Percentiles rank a stretch among this genome's conserved stretches.
Evolutionary conservation across 768 basidiomycete genomes (phyloP).

Genomic region (Mycena pura): DNA sequence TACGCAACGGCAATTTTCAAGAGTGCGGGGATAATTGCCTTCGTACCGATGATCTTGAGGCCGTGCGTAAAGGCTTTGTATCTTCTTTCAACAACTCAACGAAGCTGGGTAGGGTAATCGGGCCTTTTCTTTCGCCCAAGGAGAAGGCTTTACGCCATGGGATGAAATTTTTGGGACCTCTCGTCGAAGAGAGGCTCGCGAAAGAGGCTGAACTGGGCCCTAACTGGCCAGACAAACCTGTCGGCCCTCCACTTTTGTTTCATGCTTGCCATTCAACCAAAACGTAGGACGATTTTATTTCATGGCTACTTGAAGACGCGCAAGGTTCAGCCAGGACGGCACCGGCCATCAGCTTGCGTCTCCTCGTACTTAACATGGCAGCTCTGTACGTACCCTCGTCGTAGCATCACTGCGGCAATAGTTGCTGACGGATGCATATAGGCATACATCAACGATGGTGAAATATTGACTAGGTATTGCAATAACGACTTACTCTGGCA

Average conservation of each 20-base stretch:
- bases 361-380: background rate
- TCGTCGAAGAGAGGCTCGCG: conserved; percentile 38
- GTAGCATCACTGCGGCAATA: no score
- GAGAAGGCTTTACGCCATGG: background rate
- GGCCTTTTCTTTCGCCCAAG: background rate
- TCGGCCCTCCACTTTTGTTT: conserved; percentile 17
- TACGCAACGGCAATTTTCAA: background rate
- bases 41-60: background rate
- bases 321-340: background rate
- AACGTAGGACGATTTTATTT: background rate
- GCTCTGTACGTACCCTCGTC: background rate
- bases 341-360: background rate
- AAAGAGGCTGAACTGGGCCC: conserved; percentile 31
- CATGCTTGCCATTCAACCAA: background rate
- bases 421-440: no score
- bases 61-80: background rate
- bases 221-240: conserved; percentile 40
- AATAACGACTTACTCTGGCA: background rate
- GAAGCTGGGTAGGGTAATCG: background rate
- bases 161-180: conserved; percentile 30
- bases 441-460: no score
- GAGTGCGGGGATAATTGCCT: background rate
- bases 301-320: conserved; percentile 6
- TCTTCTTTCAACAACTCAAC: background rate
- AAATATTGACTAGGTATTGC: no score